Percentiles rank a stretch among this genome's conserved stretches.
Evolutionary conservation across 73 alveolate genomes (phyloP).

Genomic region (Symbiodinium natans): DNA sequence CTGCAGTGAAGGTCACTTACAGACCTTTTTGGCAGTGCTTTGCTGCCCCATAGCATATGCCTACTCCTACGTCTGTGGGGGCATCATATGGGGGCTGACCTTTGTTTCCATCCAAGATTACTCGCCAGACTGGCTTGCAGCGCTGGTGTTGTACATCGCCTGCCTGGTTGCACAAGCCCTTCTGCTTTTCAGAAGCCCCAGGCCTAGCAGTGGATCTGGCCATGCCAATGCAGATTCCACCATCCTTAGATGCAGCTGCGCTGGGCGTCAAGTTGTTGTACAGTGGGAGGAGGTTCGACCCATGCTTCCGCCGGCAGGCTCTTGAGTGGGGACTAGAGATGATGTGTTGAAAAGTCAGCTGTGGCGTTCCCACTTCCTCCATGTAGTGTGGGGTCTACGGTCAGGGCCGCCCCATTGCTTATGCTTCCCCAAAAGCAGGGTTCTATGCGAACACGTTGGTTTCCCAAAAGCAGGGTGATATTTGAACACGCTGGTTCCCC

Average conservation of each 20-base stretch:
- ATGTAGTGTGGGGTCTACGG: neutral
- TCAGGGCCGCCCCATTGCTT: neutral
- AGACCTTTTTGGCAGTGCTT: neutral
- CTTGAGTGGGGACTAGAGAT: too few species aligned
- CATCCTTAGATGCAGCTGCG: neutral
- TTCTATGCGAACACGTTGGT: neutral
- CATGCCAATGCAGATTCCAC: neutral
- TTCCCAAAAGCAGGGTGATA: neutral
- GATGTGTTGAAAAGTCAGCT: neutral
- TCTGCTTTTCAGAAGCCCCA: neutral
- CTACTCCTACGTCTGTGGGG: conserved; percentile 10
- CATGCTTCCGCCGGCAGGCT: conserved; percentile 8
- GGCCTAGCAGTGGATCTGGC: neutral
- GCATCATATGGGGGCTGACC: neutral
- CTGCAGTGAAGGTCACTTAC: neutral
- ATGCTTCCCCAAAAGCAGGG: neutral
- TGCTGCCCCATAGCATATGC: conserved; percentile 18
- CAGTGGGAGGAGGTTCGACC: conserved; percentile 16
- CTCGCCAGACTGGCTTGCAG: neutral
- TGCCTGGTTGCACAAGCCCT: neutral
- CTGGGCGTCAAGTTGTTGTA: neutral
- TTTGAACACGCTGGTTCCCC: too few species aligned
- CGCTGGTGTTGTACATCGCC: neutral
- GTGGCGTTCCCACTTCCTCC: neutral
- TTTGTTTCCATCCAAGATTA: neutral